These are phyloP conservation scores for Ziziphus jujuba DNA, from an alignment of 306 rosid species.

Conservation along the genomic window DNA sequence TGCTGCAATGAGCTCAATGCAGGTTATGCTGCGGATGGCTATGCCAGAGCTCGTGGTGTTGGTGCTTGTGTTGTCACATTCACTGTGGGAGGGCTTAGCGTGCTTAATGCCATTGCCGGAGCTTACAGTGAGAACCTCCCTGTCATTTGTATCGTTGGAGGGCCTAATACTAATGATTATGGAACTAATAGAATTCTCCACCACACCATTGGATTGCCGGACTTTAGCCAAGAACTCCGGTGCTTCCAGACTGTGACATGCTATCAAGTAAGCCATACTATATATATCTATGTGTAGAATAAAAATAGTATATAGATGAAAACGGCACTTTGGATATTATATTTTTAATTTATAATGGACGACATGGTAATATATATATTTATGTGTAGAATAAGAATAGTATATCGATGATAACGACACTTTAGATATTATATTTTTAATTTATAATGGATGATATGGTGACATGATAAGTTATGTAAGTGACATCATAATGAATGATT, in stretches of 20 bases:
- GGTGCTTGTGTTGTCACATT: conserved; percentile 52
- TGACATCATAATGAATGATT: too few species aligned
- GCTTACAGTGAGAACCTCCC: conserved; percentile 58
- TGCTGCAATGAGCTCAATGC: conserved; percentile 62
- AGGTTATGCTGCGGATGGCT: conserved; percentile 51
- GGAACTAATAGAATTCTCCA: conserved; percentile 51
- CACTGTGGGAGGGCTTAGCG: conserved; percentile 53
- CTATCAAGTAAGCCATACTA: conserved; percentile 31
- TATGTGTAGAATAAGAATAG: too few species aligned
- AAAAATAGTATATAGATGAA: too few species aligned
- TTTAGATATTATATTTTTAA: too few species aligned
- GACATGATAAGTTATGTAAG: too few species aligned
- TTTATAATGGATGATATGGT: too few species aligned
- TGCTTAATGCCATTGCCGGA: conserved; percentile 53
- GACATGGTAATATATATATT: too few species aligned
- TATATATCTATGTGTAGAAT: too few species aligned
- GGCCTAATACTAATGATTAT: conserved; percentile 47
- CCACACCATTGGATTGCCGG: conserved; percentile 50
- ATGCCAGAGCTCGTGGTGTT: conserved; percentile 37
- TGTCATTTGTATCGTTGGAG: conserved; percentile 48
- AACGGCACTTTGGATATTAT: too few species aligned
- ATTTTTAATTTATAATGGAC: too few species aligned
- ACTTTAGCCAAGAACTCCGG: conserved; percentile 45
- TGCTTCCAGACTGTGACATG: conserved; percentile 55
- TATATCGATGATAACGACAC: too few species aligned